Evolutionary conservation across 805 yeast genomes (phyloP).

Genomic region (Candida krabiensis): DNA sequence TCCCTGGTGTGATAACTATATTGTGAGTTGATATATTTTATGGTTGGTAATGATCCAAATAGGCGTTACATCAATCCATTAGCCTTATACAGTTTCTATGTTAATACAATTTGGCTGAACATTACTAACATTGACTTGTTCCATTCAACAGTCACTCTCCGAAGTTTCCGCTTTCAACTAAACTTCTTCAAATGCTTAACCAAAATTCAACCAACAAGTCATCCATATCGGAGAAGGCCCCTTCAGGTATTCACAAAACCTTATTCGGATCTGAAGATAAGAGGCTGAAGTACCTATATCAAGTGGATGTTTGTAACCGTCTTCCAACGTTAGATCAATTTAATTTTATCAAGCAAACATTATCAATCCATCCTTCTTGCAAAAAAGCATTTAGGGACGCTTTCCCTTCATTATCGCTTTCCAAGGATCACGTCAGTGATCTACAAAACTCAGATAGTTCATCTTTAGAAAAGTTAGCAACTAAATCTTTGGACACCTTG

Average conservation of each 20-base stretch:
- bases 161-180: slow-evolving; percentile 17
- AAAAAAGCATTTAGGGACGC: slow-evolving; percentile 29
- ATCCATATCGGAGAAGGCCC: slow-evolving; percentile 1
- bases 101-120: too few relatives aligned
- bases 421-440: slow-evolving; percentile 20
- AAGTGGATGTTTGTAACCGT: slow-evolving; percentile 22
- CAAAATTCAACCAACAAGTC: slow-evolving; percentile 8
- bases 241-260: slow-evolving; percentile 5
- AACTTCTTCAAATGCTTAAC: slow-evolving; percentile 15
- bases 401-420: slow-evolving; percentile 26
- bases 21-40: slow-evolving; percentile 32
- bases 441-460: slow-evolving; percentile 16
- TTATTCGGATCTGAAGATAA: slow-evolving; percentile 16
- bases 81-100: too few relatives aligned
- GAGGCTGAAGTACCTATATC: slow-evolving; percentile 22
- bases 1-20: slow-evolving; percentile 47
- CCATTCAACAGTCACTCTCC: slow-evolving; percentile 33
- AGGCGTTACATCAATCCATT: too few relatives aligned
- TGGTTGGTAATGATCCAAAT: too few relatives aligned
- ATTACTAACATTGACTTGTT: too few relatives aligned
- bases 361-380: slow-evolving; percentile 30
- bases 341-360: slow-evolving; percentile 25
- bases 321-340: slow-evolving; percentile 35
- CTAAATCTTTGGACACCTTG: slow-evolving; percentile 21
- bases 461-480: slow-evolving; percentile 6